Percentiles rank a stretch among this genome's conserved stretches.
Conservation (phyloP, 805 yeast genomes). For the Teunomyces aglyptinius region DNA sequence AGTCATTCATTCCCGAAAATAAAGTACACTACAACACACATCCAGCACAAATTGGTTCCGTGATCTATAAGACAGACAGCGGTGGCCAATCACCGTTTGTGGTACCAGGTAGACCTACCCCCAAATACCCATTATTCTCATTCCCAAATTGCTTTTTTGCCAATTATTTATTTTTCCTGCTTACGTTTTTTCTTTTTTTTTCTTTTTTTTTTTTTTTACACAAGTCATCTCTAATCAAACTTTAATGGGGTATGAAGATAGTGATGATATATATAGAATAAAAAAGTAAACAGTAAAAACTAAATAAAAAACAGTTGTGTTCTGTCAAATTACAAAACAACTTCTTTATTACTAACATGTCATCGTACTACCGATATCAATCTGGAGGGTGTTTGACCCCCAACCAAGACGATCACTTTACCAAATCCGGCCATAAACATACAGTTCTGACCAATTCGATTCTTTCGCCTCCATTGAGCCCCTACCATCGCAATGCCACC, state of each 20-base stretch:
- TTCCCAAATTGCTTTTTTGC: background rate
- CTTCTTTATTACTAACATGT: background rate
- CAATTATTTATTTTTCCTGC: background rate
- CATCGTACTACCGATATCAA: constrained; percentile 3
- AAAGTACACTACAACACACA: too few relatives aligned
- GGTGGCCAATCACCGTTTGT: too few relatives aligned
- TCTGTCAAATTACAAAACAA: constrained; percentile 3
- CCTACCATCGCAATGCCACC: constrained; percentile 12
- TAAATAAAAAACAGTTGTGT: background rate
- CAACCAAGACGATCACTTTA: constrained; percentile 10
- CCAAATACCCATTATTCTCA: background rate
- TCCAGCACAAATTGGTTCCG: too few relatives aligned
- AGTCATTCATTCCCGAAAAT: background rate
- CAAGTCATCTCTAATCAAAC: constrained; percentile 6
- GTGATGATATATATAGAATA: constrained; percentile 3
- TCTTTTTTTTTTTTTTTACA: background rate
- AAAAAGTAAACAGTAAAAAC: constrained; percentile 3
- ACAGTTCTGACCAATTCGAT: constrained; percentile 14
- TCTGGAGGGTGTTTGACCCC: constrained; percentile 32
- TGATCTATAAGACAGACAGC: too few relatives aligned
- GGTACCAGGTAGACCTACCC: background rate
- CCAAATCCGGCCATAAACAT: constrained; percentile 7
- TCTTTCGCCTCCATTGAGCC: constrained; percentile 29
- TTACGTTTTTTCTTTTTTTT: background rate
- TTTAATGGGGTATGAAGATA: constrained; percentile 3